Base-by-base conservation (phyloP, 768 basidiomycete genomes). In the Phanerochaete carnosa region DNA sequence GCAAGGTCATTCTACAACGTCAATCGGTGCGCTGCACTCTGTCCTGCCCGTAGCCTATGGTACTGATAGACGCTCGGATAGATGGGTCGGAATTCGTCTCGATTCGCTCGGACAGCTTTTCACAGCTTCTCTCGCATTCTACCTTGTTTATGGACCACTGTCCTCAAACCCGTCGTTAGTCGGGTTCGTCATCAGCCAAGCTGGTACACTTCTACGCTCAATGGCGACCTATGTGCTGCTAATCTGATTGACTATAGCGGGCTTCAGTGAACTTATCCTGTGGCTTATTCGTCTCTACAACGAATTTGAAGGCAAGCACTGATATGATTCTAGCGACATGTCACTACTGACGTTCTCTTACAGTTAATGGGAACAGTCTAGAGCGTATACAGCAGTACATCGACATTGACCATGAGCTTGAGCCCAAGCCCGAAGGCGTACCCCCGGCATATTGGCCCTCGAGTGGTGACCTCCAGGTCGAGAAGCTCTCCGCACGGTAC, bases 371-470 rank as follows among this genome's bases (percentile, higher is more conserved):
- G 8, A 64, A 61, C 60, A 61, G 81, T 57, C 59, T 80, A 52
- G 78, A 84, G 66, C 77, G 84, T 43, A 77, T 86, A 51, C 73
- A 80, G 50, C 80, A 80, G 43, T 86, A 85, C 65, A 66, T 85
- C 39, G 70, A 73, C n/a, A 81, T 84, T 47, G 83, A 84, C 57
- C 81, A 83, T 57, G 85, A 87, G 67, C 75, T 76, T 0, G 69
- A 72, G 53, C 64, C 76, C 2, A 72, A 72, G 1, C 65, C 70
- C 37, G 62, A 70, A 8, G 78, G 78, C 5, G 68, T 76, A 19
- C 85, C 85, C 0, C 83, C 85, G 5, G 85, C 85, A 0, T 80
- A 84, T 56, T 87, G 85, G 86, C 86, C 86, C 1, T 73, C 84
- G 1, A 81, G 80, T 25, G 86, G 85, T 1, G 70, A 75, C 9